A percentile compares a stretch with the other conserved stretches of the same genome.
Conservation (phyloP, 164 flowering plant species). For the Annona cherimola region DNA sequence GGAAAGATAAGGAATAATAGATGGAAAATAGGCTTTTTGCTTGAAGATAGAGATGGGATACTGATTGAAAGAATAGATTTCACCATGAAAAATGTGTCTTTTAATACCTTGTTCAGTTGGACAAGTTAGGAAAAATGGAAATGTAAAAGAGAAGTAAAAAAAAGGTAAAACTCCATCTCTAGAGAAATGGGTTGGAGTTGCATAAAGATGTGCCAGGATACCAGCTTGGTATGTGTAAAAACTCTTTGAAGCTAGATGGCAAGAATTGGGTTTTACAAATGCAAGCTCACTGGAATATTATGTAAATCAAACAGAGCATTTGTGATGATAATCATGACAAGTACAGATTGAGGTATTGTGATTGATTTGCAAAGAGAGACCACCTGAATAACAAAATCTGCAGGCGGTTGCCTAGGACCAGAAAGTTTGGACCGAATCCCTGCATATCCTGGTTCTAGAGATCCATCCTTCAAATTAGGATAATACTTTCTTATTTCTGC, state of each 20-base stretch:
- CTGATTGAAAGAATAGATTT: too few relatives aligned
- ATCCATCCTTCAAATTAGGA: conserved; percentile 66
- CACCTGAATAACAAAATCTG: conserved; percentile 88
- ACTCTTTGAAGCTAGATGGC: background rate
- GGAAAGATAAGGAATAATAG: too few relatives aligned
- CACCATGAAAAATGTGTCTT: too few relatives aligned
- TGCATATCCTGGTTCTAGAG: conserved; percentile 75
- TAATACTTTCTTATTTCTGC: conserved; percentile 78
- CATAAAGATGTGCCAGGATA: background rate
- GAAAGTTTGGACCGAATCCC: conserved; percentile 88
- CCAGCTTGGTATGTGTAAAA: background rate
- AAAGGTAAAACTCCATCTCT: too few relatives aligned
- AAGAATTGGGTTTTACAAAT: background rate
- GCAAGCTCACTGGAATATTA: background rate
- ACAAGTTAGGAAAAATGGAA: too few relatives aligned
- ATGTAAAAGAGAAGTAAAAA: too few relatives aligned
- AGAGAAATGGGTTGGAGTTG: background rate
- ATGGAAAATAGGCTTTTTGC: too few relatives aligned
- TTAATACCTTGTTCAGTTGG: too few relatives aligned
- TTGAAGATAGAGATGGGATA: too few relatives aligned
- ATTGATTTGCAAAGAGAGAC: background rate
- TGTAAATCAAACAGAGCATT: background rate
- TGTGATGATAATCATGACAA: background rate
- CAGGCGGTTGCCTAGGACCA: conserved; percentile 57
- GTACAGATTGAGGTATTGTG: background rate